Percentiles rank a stretch among this genome's conserved stretches.
These are phyloP conservation scores for Claviceps sp. DNA, from an alignment of 2,329 filamentous ascomycete species.

Conservation along the genomic window DNA sequence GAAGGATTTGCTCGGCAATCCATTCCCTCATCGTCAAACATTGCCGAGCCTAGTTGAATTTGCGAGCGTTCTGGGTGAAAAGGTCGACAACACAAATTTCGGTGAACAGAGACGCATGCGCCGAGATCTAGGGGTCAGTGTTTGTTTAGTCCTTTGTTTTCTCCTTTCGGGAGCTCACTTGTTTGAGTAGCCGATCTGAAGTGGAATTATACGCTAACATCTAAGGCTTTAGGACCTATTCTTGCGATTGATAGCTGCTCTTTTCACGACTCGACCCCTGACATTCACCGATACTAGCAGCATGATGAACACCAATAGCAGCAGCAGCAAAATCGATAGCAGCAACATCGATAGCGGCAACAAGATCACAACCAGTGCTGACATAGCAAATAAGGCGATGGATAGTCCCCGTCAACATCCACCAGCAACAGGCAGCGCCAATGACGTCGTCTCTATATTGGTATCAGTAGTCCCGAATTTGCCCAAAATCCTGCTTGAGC, in stretches of 20 bases:
- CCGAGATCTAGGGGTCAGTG: conserved; percentile 68
- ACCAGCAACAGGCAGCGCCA: conserved; percentile 29
- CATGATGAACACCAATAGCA: conserved; percentile 1
- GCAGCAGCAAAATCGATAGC: conserved; percentile 8
- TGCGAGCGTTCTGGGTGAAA: conserved; percentile 77
- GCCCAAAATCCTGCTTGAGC: conserved; percentile 69
- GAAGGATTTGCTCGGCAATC: conserved; percentile 80
- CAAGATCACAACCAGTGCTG: conserved; percentile 14
- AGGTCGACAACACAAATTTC: conserved; percentile 96
- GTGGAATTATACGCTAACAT: not conserved
- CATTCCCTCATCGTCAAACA: conserved; percentile 86
- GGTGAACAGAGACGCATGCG: conserved; percentile 89
- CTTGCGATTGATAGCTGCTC: conserved; percentile 73
- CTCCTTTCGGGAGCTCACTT: not conserved
- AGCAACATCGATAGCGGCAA: conserved; percentile 5
- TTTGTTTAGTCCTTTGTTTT: not conserved
- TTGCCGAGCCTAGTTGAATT: conserved; percentile 79
- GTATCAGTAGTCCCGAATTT: conserved; percentile 68
- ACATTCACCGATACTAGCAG: conserved; percentile 46
- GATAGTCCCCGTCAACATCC: conserved; percentile 21
- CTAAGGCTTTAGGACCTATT: conserved; percentile 60
- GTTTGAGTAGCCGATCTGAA: no score
- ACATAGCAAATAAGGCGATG: conserved; percentile 22
- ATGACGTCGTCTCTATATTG: conserved; percentile 70
- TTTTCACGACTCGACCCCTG: conserved; percentile 79